Evolutionary conservation across 345 rosid species (phyloP), one percentile per base, ranked within the genome.

Genomic region (Euclidium syriacum): DNA sequence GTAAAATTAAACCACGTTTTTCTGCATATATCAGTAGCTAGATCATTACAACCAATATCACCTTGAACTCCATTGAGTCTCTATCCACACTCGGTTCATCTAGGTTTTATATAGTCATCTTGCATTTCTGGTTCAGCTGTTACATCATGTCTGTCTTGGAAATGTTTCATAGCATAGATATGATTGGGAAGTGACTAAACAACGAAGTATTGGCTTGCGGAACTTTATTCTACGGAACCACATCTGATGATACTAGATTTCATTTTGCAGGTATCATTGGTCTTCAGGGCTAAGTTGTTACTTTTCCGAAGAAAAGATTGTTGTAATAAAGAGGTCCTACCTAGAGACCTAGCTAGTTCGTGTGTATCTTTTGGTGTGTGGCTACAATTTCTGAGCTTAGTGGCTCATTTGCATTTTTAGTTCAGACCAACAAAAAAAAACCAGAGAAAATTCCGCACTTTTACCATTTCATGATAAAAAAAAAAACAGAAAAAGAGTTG

Each of bases 231-330:
- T 32, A 19, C 14, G 26, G 20, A 62, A 27, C 10, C 7, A 11
- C 39, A 23, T 9, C 7, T 44, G 34, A 12, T 47, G 23, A 24
- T 24, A 1, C 38, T 18, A 36, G 48, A 18, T 3, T 61, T 56
- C 32, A 46, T 55, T 11, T 63, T 62, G 58, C 52, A 70, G 74
- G 74, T 32, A 70, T 70, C 22, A 70, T 70, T 62, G 74, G 74
- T 62, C 74, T 70, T 49, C 74, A 70, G 52, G 74, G 74, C 39
- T 70, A 62, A 70, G 33, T 34, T 60, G n/a, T 25, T 52, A 14
- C 35, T 24, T 46, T 27, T 25, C 22, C 35, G 29, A 36, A 33
- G 36, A 58, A 44, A 43, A 44, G 23, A 52, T 49, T 54, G 44
- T 1, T 38, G 58, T 47, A 70, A 70, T 70, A 70, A 70, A 11